A percentile compares a stretch with the other conserved stretches of the same genome.
Conservation (phyloP, 352 stramenopile genomes). For the Phytophthora constricta region DNA sequence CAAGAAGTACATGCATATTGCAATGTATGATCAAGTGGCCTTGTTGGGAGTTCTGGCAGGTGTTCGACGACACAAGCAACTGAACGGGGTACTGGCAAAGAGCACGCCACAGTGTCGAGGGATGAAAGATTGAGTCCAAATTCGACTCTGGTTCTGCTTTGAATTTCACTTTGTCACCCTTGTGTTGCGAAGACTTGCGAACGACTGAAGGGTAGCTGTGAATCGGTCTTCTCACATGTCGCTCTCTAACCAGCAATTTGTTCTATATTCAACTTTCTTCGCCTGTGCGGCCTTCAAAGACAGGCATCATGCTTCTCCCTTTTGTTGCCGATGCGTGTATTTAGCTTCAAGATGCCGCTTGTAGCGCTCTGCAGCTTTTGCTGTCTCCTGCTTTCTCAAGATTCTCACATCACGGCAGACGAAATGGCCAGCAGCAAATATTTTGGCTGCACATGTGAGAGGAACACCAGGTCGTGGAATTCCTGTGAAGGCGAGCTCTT, state of each 20-base stretch:
- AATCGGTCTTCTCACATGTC: too few relatives aligned
- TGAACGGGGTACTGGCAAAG: too few relatives aligned
- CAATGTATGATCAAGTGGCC: too few relatives aligned
- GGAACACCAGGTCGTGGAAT: constrained; percentile 54
- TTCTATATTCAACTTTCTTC: background rate
- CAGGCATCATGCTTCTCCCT: too few relatives aligned
- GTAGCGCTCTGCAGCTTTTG: constrained; percentile 59
- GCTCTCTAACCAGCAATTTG: background rate
- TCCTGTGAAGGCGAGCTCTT: constrained; percentile 31
- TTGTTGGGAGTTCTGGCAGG: too few relatives aligned
- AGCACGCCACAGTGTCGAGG: too few relatives aligned
- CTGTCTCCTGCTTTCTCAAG: constrained; percentile 45
- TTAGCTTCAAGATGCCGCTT: constrained; percentile 35
- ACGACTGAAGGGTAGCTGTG: background rate
- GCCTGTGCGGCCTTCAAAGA: too few relatives aligned
- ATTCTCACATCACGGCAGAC: constrained; percentile 61
- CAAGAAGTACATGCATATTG: too few relatives aligned
- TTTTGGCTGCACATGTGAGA: constrained; percentile 51
- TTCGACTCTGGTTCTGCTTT: too few relatives aligned
- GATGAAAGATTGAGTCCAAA: too few relatives aligned
- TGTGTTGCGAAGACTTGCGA: background rate
- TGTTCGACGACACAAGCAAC: too few relatives aligned
- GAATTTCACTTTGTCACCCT: too few relatives aligned
- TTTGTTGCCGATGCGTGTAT: constrained; percentile 12
- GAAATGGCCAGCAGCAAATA: constrained; percentile 40